A percentile compares a stretch with the other conserved stretches of the same genome.
These are phyloP conservation scores for Diplotaxis tenuifolia DNA, from an alignment of 345 rosid species.

Conservation along the genomic window DNA sequence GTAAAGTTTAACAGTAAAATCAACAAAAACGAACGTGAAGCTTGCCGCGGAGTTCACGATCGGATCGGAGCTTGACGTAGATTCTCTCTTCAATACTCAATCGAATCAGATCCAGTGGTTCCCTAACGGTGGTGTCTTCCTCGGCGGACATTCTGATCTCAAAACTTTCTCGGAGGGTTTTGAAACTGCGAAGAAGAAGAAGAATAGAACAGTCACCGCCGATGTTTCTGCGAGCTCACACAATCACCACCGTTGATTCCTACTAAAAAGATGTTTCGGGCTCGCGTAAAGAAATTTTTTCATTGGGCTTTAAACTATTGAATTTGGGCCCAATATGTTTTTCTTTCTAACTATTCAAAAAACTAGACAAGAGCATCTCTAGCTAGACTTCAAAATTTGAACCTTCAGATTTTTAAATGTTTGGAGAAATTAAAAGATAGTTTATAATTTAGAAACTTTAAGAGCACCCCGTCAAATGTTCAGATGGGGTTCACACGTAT, in stretches of 20 bases:
- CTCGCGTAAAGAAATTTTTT: background rate
- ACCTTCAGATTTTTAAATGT: no score
- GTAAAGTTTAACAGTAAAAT: background rate
- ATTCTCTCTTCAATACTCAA: conserved; percentile 96
- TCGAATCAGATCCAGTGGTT: conserved; percentile 91
- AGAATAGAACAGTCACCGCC: background rate
- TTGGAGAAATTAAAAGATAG: no score
- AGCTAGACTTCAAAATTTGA: no score
- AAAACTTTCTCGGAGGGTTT: conserved; percentile 16
- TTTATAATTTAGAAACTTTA: no score
- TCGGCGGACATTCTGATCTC: conserved; percentile 60
- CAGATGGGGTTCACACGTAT: no score
- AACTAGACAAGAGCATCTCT: background rate
- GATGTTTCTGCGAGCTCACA: background rate
- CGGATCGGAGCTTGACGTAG: conserved; percentile 95
- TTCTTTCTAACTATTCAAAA: background rate
- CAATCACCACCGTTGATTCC: conserved; percentile 15
- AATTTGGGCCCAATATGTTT: background rate
- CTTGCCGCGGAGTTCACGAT: conserved; percentile 97
- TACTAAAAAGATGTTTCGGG: background rate
- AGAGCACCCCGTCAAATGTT: no score
- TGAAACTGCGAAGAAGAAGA: background rate
- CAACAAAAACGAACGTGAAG: conserved; percentile 54
- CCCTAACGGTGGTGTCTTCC: conserved; percentile 88
- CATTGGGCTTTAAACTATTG: background rate